Conservation (phyloP, 1,284 basidiomycete species). For the Leucoagaricus sp. region DNA sequence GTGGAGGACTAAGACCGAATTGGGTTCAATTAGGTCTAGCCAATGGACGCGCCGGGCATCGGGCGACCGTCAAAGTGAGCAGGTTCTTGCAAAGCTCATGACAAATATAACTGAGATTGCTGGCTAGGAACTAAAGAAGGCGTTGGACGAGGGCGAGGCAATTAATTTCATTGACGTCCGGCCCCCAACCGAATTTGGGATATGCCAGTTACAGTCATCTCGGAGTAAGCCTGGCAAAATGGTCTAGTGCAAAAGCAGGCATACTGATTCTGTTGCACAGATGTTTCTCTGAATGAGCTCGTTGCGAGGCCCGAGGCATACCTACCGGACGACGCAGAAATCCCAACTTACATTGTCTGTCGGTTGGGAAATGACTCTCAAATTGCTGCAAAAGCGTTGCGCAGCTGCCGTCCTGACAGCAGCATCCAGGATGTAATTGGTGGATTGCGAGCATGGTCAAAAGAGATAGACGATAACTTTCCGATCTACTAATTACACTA, state of each 20-base stretch:
- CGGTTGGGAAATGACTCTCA: conserved; percentile 94
- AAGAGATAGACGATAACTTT: conserved; percentile 70
- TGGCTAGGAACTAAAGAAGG: conserved; percentile 43
- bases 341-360: conserved; percentile 69
- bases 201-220: conserved; percentile 79
- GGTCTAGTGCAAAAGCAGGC: conserved; percentile 5
- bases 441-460: conserved; percentile 78
- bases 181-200: conserved; percentile 80
- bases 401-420: conserved; percentile 28
- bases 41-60: conserved; percentile 35
- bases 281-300: conserved; percentile 66
- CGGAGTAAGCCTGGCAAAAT: conserved; percentile 65
- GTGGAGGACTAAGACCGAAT: conserved; percentile 67
- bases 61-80: conserved; percentile 53
- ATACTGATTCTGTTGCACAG: conserved; percentile 37
- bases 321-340: conserved; percentile 28
- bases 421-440: conserved; percentile 74
- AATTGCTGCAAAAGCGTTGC: conserved; percentile 74
- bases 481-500: conserved; percentile 69
- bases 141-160: conserved; percentile 33
- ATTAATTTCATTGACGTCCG: conserved; percentile 80
- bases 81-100: not conserved
- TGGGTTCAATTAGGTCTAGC: conserved; percentile 58
- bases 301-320: conserved; percentile 55
- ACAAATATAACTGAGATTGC: not conserved